Evolutionary conservation across 352 stramenopile species (phyloP), one percentile per base, ranked within the genome.

Genomic region (Phytophthora sojae): DNA sequence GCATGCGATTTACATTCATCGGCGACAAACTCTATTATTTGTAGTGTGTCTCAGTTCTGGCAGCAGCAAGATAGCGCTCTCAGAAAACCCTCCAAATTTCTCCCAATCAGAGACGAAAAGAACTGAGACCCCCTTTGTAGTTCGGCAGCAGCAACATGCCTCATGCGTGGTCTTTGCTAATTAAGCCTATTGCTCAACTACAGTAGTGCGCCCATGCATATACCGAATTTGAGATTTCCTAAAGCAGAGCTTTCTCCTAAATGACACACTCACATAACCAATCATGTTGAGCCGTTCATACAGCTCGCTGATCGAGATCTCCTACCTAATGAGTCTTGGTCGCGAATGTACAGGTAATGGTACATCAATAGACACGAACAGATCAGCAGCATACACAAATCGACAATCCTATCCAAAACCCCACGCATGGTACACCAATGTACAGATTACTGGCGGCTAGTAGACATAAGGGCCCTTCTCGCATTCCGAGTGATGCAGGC

Each of bases 311-410:
- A 5, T 52, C 6, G 17, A 52, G 45, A 52, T 52, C 17, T 51
- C 44, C 44, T 26, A 26, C n/a, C n/a, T n/a, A n/a, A n/a, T n/a
- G 39, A 47, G 9, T 47, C 39, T 47, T 17, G 39, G 39, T 47
- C 39, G 39, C 39, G 39, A 47, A 21, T 47, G 15, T 47, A 47
- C 39, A 47, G 39, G 39, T 47, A 47, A 19, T 47, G 39, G 39
- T 47, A 47, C 39, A 47, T 47, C 39, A 47, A 19, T 47, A 47
- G 39, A 47, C 39, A 47, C 39, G 11, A 47, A 47, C 11, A 47
- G 39, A 47, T 47, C 39, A 47, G 39, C 39, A 47, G 39, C 39
- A 47, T 47, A 47, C 39, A 47, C 39, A 47, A 47, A 47, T 47
- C 39, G 15, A 47, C 39, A 6, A 47, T 1, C 2, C 9, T 47